These are phyloP conservation scores for Henckelia pumila DNA, from an alignment of 257 asterid species.

Conservation along the genomic window DNA sequence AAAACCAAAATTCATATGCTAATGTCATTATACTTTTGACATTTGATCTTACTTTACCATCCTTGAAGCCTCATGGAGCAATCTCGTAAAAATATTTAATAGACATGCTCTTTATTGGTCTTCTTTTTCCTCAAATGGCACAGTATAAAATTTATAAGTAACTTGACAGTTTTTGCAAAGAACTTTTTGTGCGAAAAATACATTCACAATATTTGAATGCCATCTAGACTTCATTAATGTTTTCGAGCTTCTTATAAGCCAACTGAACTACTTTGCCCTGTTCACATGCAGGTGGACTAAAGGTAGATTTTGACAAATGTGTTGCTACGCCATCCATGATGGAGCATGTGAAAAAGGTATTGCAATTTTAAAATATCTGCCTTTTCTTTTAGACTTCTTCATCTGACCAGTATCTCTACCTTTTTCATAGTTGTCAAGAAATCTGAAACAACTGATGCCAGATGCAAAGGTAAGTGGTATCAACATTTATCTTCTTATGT, in stretches of 20 bases:
- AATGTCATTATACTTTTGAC: background rate
- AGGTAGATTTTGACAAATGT: slow-evolving; percentile 84
- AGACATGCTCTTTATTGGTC: background rate
- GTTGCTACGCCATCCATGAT: slow-evolving; percentile 81
- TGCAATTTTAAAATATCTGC: slow-evolving; percentile 13
- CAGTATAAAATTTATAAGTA: slow-evolving; percentile 1
- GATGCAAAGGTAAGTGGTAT: slow-evolving; percentile 58
- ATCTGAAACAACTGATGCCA: slow-evolving; percentile 77
- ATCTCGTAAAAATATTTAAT: background rate
- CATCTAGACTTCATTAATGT: background rate
- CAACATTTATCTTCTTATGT: slow-evolving; percentile 21
- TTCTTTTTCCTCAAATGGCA: no score
- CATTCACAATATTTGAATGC: slow-evolving; percentile 13
- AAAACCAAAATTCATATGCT: background rate
- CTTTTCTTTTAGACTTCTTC: slow-evolving; percentile 19
- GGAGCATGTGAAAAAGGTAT: slow-evolving; percentile 82
- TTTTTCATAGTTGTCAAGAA: slow-evolving; percentile 62
- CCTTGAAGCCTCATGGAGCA: background rate
- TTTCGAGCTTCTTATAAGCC: background rate
- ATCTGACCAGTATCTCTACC: slow-evolving; percentile 19
- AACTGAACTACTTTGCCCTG: slow-evolving; percentile 21
- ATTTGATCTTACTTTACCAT: background rate
- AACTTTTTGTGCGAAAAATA: background rate
- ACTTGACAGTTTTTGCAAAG: slow-evolving; percentile 14
- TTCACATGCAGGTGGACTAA: slow-evolving; percentile 59